Evolutionary conservation across 768 basidiomycete genomes (phyloP), one percentile per base, ranked within the genome.

Genomic region (Russula earlei): DNA sequence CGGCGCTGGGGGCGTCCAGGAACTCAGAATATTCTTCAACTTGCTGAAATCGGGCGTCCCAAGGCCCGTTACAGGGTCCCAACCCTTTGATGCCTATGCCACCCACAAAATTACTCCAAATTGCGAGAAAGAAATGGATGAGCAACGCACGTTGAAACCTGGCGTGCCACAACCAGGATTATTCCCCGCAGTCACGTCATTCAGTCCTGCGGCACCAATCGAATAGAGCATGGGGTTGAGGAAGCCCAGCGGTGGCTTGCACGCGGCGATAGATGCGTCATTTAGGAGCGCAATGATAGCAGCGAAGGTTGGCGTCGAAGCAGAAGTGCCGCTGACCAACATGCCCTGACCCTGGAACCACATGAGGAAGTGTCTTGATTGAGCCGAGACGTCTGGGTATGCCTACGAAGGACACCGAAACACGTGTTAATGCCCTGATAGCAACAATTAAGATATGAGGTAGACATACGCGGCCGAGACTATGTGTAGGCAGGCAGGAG

Each of bases 331-430:
- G 1, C 71, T 74, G 1, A 54, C 43, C 12, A 49, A 27, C 15
- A 1, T 47, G 6, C 12, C 1, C 0, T 0, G 1, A 8, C 47
- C 52, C 20, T n/a, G 51, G 45, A 74, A 67, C 67, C 74, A 73
- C 41, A 85, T 73, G 12, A 69, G 66, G 73, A 78, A 86, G 34
- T 68, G 65, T 41, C 66, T 63, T 0, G 74, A 72, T 63, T 83
- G 83, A 0, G 85, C 83, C 0, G 84, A 70, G 33, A 87, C 82
- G 60, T 88, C 86, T 10, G 85, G 86, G 42, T 62, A 74, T 72
- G 11, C 70, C 85, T 81, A 27, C 78, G 37, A 14, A n/a, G 29
- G 17, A 43, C 17, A 34, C 31, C 41, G 7, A 51, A 24, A 3
- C 5, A 3, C 5, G 10, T 5, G 15, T 51, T 2, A 50, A 19